Percentiles rank a stretch among this genome's conserved stretches.
phyloP scores from a whole-genome alignment of 768 basidiomycete species.

The Boletellus emodensis region DNA sequence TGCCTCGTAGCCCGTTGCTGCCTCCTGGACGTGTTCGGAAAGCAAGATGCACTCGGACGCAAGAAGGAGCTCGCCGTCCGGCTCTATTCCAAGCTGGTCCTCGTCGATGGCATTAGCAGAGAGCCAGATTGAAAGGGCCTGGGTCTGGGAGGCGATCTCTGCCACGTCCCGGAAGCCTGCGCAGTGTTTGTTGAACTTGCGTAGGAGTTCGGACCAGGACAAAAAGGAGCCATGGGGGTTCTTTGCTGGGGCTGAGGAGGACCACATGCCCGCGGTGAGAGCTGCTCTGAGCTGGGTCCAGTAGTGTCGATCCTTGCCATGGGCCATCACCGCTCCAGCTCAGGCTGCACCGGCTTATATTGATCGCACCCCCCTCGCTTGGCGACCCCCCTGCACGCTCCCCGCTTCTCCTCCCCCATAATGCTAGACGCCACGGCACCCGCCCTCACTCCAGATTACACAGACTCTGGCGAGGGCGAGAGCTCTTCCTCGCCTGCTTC shows the following conservation, averaged over 20 bases:
- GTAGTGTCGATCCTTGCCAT: slow-evolving; percentile 70
- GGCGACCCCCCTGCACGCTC: slow-evolving; percentile 9
- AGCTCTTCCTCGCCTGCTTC: slow-evolving; percentile 26
- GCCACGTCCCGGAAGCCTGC: slow-evolving; percentile 54
- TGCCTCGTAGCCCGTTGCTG: slow-evolving; percentile 46
- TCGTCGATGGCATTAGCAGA: slow-evolving; percentile 47
- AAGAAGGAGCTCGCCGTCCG: slow-evolving; percentile 34
- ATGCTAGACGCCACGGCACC: slow-evolving; percentile 44
- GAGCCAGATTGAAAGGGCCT: slow-evolving; percentile 56
- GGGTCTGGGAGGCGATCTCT: slow-evolving; percentile 66
- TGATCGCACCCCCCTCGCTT: background rate
- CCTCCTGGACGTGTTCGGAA: slow-evolving; percentile 58
- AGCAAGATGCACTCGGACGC: slow-evolving; percentile 55
- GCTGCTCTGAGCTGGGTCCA: slow-evolving; percentile 70
- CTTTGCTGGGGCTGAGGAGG: slow-evolving; percentile 56
- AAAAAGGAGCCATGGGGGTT: slow-evolving; percentile 48
- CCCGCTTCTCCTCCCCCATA: slow-evolving; percentile 15
- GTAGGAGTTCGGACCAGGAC: slow-evolving; percentile 74
- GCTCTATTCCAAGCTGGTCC: slow-evolving; percentile 49
- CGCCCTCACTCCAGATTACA: slow-evolving; percentile 60
- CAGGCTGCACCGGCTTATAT: background rate
- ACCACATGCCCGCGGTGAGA: slow-evolving; percentile 74
- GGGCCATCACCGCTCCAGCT: slow-evolving; percentile 31
- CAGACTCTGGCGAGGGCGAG: slow-evolving; percentile 46
- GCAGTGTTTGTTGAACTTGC: slow-evolving; percentile 87